Evolutionary conservation across 108 stramenopile species (phyloP), one percentile per base, ranked within the genome.

Genomic region (Fistulifera solaris): DNA sequence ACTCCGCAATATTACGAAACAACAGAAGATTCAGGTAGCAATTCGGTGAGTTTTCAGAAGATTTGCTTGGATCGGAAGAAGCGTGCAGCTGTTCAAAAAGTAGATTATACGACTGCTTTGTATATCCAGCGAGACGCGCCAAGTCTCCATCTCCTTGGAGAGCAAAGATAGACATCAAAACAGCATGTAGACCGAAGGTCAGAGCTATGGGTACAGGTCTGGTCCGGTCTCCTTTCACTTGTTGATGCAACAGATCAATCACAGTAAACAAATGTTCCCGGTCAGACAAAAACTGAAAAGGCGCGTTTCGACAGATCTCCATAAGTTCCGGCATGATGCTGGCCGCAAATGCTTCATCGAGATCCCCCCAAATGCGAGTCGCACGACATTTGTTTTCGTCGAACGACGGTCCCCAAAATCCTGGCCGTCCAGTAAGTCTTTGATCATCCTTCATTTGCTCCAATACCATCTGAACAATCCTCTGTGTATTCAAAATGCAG

Each of bases 401-500:
- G 28, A 27, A 54, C 19, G 25, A 8, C 31, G 31, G 31, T 6
- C 31, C 31, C 15, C 28, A 54, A 54, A n/a, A 54, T 24, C 35
- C 35, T 54, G 53, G 16, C 19, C 17, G 14, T 14, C 13, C 16
- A 54, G 45, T 2, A 40, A 40, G 35, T 25, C 40, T 56, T 40
- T 21, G 40, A 35, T 56, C 40, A n/a, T 38, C 18, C 19, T 58
- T 1, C 28, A 58, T 1, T 8, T 16, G 15, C 44, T 43, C 57
- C 41, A 58, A 8, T 11, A 45, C 15, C 10, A 12, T 17, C 40
- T 58, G 57, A 15, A 58, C 18, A 16, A 58, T 19, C 14, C 7
- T 46, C 27, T 58, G 57, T 3, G 57, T 58, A 27, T 58, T 58
- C 43, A 58, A 28, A 48, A 58, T 58, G 14, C 57, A 58, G 4